Evolutionary conservation across 164 flowering plant species (phyloP), one percentile per base, ranked within the genome.

Genomic region (Berberis vulgaris): DNA sequence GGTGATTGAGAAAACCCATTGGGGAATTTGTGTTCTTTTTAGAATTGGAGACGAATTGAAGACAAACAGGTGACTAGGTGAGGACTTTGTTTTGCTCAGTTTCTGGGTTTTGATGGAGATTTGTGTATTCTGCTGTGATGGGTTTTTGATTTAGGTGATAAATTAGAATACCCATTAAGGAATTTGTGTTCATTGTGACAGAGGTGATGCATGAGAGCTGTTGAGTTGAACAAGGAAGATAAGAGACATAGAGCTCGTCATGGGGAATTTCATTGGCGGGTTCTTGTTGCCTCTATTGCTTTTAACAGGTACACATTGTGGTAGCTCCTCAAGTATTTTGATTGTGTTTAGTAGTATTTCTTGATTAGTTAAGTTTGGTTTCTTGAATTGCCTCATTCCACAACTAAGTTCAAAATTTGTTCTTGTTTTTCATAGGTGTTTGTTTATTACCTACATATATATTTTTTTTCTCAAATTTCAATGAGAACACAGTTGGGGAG

Each of bases 221-320:
- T 71, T 62, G 50, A 46, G 46, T 63, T 60, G 70, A 53, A 43
- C n/a, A 43, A 49, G 65, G 54, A 43, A 11, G 63, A 26, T 26
- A 26, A 26, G 26, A 49, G 68, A 41, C 62, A 46, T 43, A 63
- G 66, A 45, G 62, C 64, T 56, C 60, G 73, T 46, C 56, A 87
- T 87, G 94, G 84, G 77, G 71, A 71, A 47, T 52, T 82, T 81
- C 73, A 63, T 82, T 54, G 69, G 69, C 60, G 90, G 85, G 41
- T 76, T 87, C 72, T 64, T 85, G 45, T 71, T 85, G 81, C 90
- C 90, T 59, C 72, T 80, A 73, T 81, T 87, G 71, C 87, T 87
- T 59, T 65, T 87, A 45, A 59, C 79, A 72, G 88, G 94, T 87
- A 75, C 11, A 43, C 11, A 9, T 56, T 6, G 11, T 49, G 52